Evolutionary conservation across 805 yeast genomes (phyloP), one percentile per base, ranked within the genome.

Genomic region (Diddensiella transvaalensis): DNA sequence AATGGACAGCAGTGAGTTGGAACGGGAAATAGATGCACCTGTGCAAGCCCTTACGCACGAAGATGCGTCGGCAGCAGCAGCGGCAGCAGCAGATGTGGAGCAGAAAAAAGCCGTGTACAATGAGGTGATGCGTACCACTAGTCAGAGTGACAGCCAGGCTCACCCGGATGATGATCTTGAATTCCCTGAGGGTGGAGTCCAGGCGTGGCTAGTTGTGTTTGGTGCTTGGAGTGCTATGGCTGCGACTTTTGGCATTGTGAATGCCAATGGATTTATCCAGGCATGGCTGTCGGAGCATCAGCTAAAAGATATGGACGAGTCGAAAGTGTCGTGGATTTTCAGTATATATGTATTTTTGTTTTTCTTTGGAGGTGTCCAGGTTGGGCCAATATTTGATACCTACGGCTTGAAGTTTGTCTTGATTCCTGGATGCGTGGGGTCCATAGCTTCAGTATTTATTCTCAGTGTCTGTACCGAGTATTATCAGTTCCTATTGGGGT

Each of bases 321-420:
- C 82, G 18, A 62, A 77, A 2, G 70, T 83, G 3, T 79, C 87
- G 0, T 85, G 91, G 93, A 77, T 85, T 49, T 85, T 85, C 59
- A 75, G 67, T 4, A 48, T 66, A 5, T 69, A 63, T 53, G 54
- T 68, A 10, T 67, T 64, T 52, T 52, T 70, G 33, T 64, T 66
- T 47, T 70, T 67, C 53, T 58, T 67, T 29, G 60, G 80, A 19
- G 79, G 83, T 3, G 61, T 74, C 3, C 84, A 63, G 36, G 58
- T 67, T 50, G 69, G 82, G 2, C 75, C 80, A 0, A 48, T 80
- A 1, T 82, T 82, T 56, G 89, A 83, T 55, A 63, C 73, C n/a
- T 71, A 73, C 44, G 89, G 89, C 3, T 70, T 78, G 2, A 64
- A 68, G 19, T 55, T 49, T 4, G 72, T 82, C 3, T 56, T 80